These are phyloP conservation scores for Colletotrichum liriopes DNA, from an alignment of 2,329 filamentous ascomycete species.

Conservation along the genomic window DNA sequence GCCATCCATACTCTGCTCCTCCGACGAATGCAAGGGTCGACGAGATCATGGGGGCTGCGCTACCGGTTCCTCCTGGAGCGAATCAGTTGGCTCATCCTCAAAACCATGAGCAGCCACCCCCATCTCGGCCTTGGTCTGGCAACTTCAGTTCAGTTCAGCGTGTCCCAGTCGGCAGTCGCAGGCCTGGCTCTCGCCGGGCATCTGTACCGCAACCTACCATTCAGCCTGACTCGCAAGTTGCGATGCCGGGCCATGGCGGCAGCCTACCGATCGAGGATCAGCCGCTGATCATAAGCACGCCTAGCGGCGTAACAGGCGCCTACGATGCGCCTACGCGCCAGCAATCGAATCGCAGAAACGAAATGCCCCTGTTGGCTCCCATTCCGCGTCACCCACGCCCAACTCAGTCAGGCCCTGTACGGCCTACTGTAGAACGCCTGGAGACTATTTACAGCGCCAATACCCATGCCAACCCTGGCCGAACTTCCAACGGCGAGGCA, in stretches of 20 bases:
- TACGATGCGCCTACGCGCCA: conserved; percentile 62
- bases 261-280: conserved; percentile 59
- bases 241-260: conserved; percentile 40
- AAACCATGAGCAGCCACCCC: conserved; percentile 55
- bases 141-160: conserved; percentile 59
- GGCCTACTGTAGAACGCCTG: conserved; percentile 67
- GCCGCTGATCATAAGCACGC: conserved; percentile 74
- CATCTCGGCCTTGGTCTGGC: conserved; percentile 61
- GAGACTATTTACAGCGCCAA: conserved; percentile 68
- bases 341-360: conserved; percentile 52
- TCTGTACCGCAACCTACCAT: conserved; percentile 36
- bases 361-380: conserved; percentile 67
- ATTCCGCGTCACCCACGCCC: conserved; percentile 66
- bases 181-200: conserved; percentile 41
- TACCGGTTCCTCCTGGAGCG: conserved; percentile 57
- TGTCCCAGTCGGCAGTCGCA: conserved; percentile 57
- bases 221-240: conserved; percentile 35
- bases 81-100: conserved; percentile 58
- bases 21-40: conserved; percentile 50
- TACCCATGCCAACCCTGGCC: not conserved
- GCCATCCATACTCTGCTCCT: conserved; percentile 61
- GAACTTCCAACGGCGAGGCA: conserved; percentile 14
- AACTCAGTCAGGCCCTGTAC: conserved; percentile 52
- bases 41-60: conserved; percentile 52
- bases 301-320: conserved; percentile 68